Percentiles rank a stretch among this genome's conserved stretches.
phyloP scores from a whole-genome alignment of 805 yeast species.

The Grigorovia humatica region DNA sequence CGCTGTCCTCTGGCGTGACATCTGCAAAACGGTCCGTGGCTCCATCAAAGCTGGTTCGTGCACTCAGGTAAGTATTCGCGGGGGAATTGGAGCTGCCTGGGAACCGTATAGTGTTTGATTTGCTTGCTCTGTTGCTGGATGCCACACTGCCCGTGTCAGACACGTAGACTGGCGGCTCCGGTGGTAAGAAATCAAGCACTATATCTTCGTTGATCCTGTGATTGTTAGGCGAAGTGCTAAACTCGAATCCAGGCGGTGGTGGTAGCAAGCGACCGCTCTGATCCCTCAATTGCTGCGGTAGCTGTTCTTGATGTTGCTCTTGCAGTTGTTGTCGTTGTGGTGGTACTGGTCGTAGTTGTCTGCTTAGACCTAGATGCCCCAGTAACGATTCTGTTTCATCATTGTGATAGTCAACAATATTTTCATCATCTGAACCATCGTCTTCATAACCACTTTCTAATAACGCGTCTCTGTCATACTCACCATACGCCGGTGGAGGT shows the following conservation, averaged over 20 bases:
- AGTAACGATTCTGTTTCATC: background rate
- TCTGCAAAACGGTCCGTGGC: conserved; percentile 17
- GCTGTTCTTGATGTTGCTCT: background rate
- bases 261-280: conserved; percentile 25
- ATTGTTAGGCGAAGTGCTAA: conserved; percentile 19
- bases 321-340: background rate
- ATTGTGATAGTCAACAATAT: conserved; percentile 2
- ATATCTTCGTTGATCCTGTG: conserved; percentile 21
- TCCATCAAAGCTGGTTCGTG: background rate
- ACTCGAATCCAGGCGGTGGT: conserved; percentile 32
- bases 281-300: conserved; percentile 4
- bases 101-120: too few species aligned
- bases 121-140: background rate
- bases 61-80: background rate
- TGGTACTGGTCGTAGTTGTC: background rate
- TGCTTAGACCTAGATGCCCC: background rate
- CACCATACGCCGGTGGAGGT: conserved; percentile 89
- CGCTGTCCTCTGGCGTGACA: conserved; percentile 32
- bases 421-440: conserved; percentile 21
- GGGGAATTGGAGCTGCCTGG: background rate
- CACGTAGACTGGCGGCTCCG: conserved; percentile 32
- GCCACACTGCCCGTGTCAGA: background rate
- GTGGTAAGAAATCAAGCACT: conserved; percentile 27
- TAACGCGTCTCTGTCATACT: conserved; percentile 66
- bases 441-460: conserved; percentile 53